Base-by-base conservation (phyloP, 805 yeast species). In the Wickerhamomyces alni region DNA sequence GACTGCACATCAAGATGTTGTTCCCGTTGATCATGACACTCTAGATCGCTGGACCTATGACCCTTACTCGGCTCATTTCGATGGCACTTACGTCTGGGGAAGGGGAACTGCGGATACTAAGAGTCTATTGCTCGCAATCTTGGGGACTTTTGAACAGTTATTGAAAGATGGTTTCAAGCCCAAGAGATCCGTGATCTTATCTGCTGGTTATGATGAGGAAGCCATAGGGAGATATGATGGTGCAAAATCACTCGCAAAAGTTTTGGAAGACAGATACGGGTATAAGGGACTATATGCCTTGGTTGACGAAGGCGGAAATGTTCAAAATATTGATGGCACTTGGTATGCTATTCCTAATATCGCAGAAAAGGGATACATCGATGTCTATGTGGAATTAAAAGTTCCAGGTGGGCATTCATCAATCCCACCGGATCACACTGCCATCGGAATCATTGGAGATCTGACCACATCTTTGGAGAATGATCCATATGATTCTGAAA, bases 1-100 rank as follows among this genome's bases (percentile, higher is more conserved):
- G 33, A 74, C 82, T 59, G 89, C 93, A 2, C 95, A 87, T 57
- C 86, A 80, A 55, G 95, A 86, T 55, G 87, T 82, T 3, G 95
- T 87, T 13, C 95, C 95, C 1, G 83, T 84, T 5, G 83, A 78
- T 54, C 55, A 58, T 13, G 74, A 69, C 19, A 76, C 87, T 0
- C 59, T 69, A 30, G 63, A 59, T 19, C 63, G 73, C 38, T 87
- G 95, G 95, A 65, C 63, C 0, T 66, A 74, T 52, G 79, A 78
- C 12, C 94, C 95, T 3, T 83, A 77, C 43, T 57, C 70, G 15
- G 87, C 83, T 13, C 65, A 71, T 50, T 83, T 65, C 52, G 94
- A 86, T 50, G 87, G 87, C 9, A 49, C 54, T 33, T 54, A 48
- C 2, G 52, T 87, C 6, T 83, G 77, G 72, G 95, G 95, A 3